Evolutionary conservation across 2,329 filamentous ascomycete species (phyloP).

Genomic region (Corniculantispora saksenae): DNA sequence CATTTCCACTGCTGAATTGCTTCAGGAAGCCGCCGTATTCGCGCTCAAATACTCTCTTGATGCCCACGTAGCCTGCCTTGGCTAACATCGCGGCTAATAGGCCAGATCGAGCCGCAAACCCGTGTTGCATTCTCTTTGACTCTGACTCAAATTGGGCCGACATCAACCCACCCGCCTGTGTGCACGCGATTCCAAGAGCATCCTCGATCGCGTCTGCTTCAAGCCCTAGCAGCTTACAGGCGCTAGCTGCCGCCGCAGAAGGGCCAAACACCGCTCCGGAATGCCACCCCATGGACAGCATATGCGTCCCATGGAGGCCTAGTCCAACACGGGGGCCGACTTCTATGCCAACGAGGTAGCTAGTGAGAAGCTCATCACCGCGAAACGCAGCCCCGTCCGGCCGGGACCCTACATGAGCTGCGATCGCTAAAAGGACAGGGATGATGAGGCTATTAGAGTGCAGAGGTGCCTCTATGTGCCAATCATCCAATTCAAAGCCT

Average conservation of each 20-base stretch:
- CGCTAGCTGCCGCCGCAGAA: slow-evolving; percentile 34
- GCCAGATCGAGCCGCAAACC: slow-evolving; percentile 45
- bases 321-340: slow-evolving; percentile 39
- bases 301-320: slow-evolving; percentile 38
- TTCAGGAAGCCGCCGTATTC: slow-evolving; percentile 44
- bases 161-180: slow-evolving; percentile 42
- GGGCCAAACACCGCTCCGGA: slow-evolving; percentile 41
- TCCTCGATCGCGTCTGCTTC: slow-evolving; percentile 32
- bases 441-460: slow-evolving; percentile 40
- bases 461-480: slow-evolving; percentile 40
- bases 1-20: slow-evolving; percentile 38
- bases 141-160: slow-evolving; percentile 44
- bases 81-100: slow-evolving; percentile 42
- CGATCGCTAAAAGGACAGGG: slow-evolving; percentile 41
- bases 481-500: slow-evolving; percentile 46
- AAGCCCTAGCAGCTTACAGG: slow-evolving; percentile 35
- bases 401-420: slow-evolving; percentile 21
- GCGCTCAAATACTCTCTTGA: slow-evolving; percentile 42
- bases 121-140: slow-evolving; percentile 48
- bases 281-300: slow-evolving; percentile 43
- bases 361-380: slow-evolving; percentile 35
- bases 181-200: slow-evolving; percentile 42
- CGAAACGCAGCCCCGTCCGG: background rate
- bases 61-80: slow-evolving; percentile 40
- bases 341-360: slow-evolving; percentile 42